Evolutionary conservation across 495 filamentous ascomycete species (phyloP), one percentile per base, ranked within the genome.

Genomic region (Penicillium fimorum): DNA sequence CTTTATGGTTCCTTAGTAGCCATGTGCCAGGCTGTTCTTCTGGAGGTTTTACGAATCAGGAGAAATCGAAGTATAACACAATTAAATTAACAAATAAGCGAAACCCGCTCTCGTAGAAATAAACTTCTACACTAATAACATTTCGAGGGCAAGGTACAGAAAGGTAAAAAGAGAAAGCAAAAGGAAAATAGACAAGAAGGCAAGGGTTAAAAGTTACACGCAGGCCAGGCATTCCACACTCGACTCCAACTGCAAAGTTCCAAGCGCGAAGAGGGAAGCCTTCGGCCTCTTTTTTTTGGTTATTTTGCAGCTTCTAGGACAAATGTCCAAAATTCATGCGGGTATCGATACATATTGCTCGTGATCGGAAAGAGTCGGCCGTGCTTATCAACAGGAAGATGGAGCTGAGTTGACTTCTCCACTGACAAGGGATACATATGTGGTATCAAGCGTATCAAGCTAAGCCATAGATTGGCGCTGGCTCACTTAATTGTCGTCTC

Each of bases 301-400:
- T 42, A 24, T 44, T 42, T 60, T 55, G 43, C 42, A 54, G 5
- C 22, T 50, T 42, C 20, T 3, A 41, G 52, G 51, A 53, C 51
- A 47, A 47, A 41, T 20, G 15, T 54, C 43, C 42, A 44, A 17
- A 27, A 11, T 51, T 54, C 42, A 47, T 52, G 40, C 57, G 65
- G 65, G 65, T 65, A 67, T 67, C 62, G 54, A 57, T 67, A 67
- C 59, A 65, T 58, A 58, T 64, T 35, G 54, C 54, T 67, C 64
- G 44, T 67, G 56, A 62, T 66, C 52, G 17, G 45, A 47, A 20
- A 45, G 30, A 48, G 35, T 50, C 42, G 55, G 54, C 61, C 50
- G 37, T 61, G 37, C 43, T 24, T 63, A 63, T 71, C 61, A 38
- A 61, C 59, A 48, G 54, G 57, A 62, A 61, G 70, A 38, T 56